Conservation (phyloP, 768 basidiomycete genomes). For the Pulveroboletus sp. region DNA sequence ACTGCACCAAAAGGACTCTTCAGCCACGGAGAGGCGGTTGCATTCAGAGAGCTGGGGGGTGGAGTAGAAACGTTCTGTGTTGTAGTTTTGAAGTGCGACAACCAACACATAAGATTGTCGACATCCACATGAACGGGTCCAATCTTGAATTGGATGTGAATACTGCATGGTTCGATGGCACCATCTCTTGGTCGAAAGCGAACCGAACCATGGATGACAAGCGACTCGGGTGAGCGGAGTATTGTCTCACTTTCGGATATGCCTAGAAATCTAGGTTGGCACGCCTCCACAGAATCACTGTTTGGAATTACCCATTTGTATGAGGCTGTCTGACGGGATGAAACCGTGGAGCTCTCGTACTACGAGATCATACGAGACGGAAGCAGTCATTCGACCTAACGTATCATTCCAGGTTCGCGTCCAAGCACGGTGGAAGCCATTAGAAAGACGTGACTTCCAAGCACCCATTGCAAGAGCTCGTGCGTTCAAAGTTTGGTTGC, state of each 20-base stretch:
- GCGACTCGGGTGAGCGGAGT: conserved; percentile 43
- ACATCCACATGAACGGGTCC: conserved; percentile 47
- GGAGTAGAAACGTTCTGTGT: conserved; percentile 2
- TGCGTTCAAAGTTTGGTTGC: conserved; percentile 21
- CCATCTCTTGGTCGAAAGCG: conserved; percentile 60
- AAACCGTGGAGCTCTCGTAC: conserved; percentile 47
- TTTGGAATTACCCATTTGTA: conserved; percentile 30
- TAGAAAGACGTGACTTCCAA: conserved; percentile 61
- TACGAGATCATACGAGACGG: conserved; percentile 49
- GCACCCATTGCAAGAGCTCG: conserved; percentile 49
- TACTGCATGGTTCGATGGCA: conserved; percentile 49
- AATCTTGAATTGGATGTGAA: conserved; percentile 44
- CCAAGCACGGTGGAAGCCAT: conserved; percentile 62
- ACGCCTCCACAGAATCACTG: neutral
- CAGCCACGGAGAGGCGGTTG: conserved; percentile 23
- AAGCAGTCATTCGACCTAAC: conserved; percentile 61
- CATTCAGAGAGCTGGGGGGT: conserved; percentile 3
- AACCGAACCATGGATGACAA: conserved; percentile 46
- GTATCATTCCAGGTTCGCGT: conserved; percentile 70
- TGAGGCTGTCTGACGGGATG: conserved; percentile 24
- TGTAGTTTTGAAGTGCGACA: conserved; percentile 10
- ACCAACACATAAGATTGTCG: conserved; percentile 33
- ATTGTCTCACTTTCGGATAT: conserved; percentile 35
- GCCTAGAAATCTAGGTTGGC: conserved; percentile 7
- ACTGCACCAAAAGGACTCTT: conserved; percentile 27